phyloP scores from a whole-genome alignment of 2,329 filamentous ascomycete genomes.

The Diaporthe nobilis region DNA sequence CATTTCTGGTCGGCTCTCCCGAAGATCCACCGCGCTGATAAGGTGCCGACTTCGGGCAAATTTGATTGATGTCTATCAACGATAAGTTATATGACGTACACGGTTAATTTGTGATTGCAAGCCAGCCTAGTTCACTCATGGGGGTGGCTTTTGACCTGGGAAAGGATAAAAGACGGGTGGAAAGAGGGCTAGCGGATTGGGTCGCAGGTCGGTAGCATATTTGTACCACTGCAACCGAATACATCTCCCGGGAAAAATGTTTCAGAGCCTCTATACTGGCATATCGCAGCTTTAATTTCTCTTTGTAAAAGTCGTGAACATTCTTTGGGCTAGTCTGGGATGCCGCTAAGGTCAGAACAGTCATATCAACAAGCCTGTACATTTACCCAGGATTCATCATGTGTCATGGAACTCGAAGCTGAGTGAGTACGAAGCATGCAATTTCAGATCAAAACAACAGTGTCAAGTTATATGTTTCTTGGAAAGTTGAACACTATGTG shows the following conservation, averaged over 20 bases:
- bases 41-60: slow-evolving; percentile 30
- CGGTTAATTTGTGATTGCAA: background rate
- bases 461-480: too few relatives aligned
- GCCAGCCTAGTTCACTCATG: background rate
- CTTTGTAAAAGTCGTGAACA: background rate
- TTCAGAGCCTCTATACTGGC: background rate
- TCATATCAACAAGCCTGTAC: background rate
- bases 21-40: slow-evolving; percentile 17
- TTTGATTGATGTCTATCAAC: background rate
- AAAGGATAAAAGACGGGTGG: background rate
- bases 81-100: background rate
- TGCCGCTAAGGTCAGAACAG: background rate
- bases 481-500: too few relatives aligned
- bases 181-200: background rate
- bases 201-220: background rate
- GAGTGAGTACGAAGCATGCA: background rate
- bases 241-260: background rate
- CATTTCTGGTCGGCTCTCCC: background rate
- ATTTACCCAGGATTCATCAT: background rate
- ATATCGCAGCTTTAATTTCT: background rate
- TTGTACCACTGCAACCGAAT: background rate
- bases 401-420: background rate
- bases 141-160: background rate
- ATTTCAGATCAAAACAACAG: too few relatives aligned
- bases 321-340: background rate